A percentile compares a stretch with the other conserved stretches of the same genome.
Conservation (phyloP, 2,329 filamentous ascomycete genomes). For the Trichoderma afroharzianum region DNA sequence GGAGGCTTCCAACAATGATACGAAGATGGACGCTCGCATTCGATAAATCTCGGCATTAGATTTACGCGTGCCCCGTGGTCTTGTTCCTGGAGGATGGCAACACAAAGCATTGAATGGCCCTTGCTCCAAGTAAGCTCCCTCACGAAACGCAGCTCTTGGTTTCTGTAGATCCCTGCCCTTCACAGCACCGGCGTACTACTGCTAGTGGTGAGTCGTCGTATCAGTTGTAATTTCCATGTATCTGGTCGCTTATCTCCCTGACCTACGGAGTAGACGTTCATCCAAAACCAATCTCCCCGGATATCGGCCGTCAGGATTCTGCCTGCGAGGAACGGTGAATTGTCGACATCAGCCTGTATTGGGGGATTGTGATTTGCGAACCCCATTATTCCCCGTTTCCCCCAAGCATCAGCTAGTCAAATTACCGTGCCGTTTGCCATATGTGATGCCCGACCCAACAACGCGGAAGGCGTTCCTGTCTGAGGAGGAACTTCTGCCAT, state of each 20-base stretch:
- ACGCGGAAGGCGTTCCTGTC: neutral
- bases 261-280: neutral
- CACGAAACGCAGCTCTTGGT: neutral
- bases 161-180: conserved; percentile 8
- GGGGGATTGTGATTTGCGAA: neutral
- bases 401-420: neutral
- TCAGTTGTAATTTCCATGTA: conserved; percentile 15
- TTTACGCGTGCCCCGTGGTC: neutral
- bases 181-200: neutral
- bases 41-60: neutral
- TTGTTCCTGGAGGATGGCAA: neutral
- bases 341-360: conserved; percentile 12
- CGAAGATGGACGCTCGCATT: neutral
- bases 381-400: neutral
- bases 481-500: conserved; percentile 8
- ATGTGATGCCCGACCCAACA: neutral
- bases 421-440: neutral
- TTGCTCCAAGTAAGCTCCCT: neutral
- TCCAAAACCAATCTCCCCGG: conserved; percentile 1
- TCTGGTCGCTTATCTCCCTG: conserved; percentile 11
- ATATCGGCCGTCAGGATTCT: conserved; percentile 13
- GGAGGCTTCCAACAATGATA: neutral
- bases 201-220: neutral
- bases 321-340: neutral
- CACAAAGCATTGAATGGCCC: neutral